Conservation (phyloP, 192 early-diverging fungal species). For the Kickxella alabastrina region DNA sequence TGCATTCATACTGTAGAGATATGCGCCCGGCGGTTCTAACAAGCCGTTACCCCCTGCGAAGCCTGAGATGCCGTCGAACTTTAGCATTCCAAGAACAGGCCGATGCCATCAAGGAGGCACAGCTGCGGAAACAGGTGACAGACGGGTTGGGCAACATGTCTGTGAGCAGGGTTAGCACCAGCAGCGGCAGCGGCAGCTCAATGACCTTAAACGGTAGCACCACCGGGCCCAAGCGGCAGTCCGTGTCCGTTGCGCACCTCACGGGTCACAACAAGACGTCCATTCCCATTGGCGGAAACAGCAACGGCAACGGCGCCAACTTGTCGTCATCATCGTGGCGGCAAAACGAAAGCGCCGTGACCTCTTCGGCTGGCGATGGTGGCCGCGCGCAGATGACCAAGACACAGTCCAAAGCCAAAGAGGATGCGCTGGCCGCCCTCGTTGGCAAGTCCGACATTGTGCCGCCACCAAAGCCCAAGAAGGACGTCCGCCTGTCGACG, state of each 20-base stretch:
- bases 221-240: constrained; percentile 18
- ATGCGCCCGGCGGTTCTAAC: constrained; percentile 12
- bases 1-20: constrained; percentile 8
- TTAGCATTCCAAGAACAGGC: constrained; percentile 44
- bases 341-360: constrained; percentile 37
- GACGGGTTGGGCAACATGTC: constrained; percentile 49
- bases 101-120: constrained; percentile 49
- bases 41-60: constrained; percentile 48
- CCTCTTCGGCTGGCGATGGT: constrained; percentile 18
- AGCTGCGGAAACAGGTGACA: constrained; percentile 45
- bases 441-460: constrained; percentile 43
- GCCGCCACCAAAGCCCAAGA: constrained; percentile 56
- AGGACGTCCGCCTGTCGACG: constrained; percentile 79
- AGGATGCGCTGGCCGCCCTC: constrained; percentile 53
- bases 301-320: neutral
- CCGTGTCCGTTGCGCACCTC: constrained; percentile 24
- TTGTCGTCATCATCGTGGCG: constrained; percentile 9
- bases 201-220: constrained; percentile 8
- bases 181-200: constrained; percentile 24
- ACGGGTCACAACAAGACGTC: constrained; percentile 29
- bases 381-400: constrained; percentile 42
- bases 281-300: constrained; percentile 13
- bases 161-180: constrained; percentile 20
- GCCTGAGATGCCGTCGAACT: constrained; percentile 37
- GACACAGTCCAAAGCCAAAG: constrained; percentile 53